These are phyloP conservation scores for Aspergillus tubingensis DNA, from an alignment of 2,329 filamentous ascomycete genomes.

Conservation along the genomic window DNA sequence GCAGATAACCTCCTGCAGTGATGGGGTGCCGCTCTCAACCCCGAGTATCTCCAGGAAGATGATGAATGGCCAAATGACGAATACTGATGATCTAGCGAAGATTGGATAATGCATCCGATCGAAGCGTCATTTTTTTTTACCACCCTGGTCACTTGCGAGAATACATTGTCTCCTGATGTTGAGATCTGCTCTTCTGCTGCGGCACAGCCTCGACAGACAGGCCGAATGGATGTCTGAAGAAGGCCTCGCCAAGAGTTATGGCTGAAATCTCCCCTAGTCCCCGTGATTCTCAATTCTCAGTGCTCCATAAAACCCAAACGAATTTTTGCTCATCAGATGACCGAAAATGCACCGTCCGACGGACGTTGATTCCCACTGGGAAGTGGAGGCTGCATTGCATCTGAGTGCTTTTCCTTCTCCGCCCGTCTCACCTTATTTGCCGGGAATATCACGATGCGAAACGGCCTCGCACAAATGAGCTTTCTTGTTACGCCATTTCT, in stretches of 20 bases:
- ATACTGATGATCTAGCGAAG: too few species aligned
- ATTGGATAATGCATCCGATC: not conserved
- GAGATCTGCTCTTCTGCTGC: not conserved
- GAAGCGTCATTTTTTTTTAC: not conserved
- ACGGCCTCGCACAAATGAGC: slow-evolving; percentile 1
- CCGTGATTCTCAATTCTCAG: not conserved
- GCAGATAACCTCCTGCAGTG: not conserved
- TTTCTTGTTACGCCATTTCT: slow-evolving; percentile 1
- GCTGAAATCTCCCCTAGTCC: not conserved
- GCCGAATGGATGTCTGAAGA: slow-evolving; percentile 3
- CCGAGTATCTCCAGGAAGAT: not conserved
- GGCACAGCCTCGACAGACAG: not conserved
- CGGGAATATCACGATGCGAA: not conserved
- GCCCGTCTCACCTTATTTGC: slow-evolving; percentile 3
- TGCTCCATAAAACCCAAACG: not conserved
- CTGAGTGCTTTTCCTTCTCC: not conserved
- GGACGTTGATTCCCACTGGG: not conserved
- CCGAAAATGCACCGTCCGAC: not conserved
- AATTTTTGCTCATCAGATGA: slow-evolving; percentile 3
- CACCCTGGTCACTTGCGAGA: not conserved
- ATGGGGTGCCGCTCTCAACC: not conserved
- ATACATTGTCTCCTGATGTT: not conserved
- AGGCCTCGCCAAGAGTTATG: not conserved
- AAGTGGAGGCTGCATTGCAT: slow-evolving; percentile 5
- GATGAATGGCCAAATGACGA: not conserved